phyloP scores from a whole-genome alignment of 1,139 yeast species.

The Saccharomyces hybrid region DNA sequence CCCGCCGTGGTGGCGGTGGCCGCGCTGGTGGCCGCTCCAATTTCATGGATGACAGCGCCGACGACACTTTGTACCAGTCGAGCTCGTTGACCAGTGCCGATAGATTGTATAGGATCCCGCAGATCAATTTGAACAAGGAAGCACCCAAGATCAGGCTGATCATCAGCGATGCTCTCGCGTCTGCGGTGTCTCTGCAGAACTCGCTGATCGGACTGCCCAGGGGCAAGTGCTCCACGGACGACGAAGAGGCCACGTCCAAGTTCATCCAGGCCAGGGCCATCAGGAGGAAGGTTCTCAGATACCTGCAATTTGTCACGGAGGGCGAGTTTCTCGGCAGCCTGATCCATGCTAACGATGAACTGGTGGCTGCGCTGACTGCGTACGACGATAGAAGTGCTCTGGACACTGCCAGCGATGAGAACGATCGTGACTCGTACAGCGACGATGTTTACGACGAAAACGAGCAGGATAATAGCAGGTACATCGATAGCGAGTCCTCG shows the following conservation, averaged over 20 bases:
- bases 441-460: conserved; percentile 5
- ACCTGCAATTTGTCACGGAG: conserved; percentile 68
- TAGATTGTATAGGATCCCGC: conserved; percentile 54
- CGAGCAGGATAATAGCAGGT: conserved; percentile 6
- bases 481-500: background rate
- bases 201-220: conserved; percentile 48
- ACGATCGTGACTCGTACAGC: conserved; percentile 14
- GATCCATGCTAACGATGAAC: conserved; percentile 81
- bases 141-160: conserved; percentile 62
- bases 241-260: conserved; percentile 47
- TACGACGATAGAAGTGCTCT: conserved; percentile 55
- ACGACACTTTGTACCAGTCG: conserved; percentile 26
- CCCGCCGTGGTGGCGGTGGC: background rate
- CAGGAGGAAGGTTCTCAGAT: conserved; percentile 70
- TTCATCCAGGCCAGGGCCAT: conserved; percentile 71
- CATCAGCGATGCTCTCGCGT: conserved; percentile 70
- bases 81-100: conserved; percentile 24
- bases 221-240: conserved; percentile 54
- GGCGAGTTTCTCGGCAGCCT: conserved; percentile 84
- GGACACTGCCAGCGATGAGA: conserved; percentile 29
- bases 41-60: conserved; percentile 45
- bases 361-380: conserved; percentile 62
- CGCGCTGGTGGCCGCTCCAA: conserved; percentile 18
- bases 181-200: conserved; percentile 64
- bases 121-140: conserved; percentile 61